Percentiles rank a stretch among this genome's conserved stretches.
phyloP scores from a whole-genome alignment of 1,139 yeast genomes.

The Suzukiozyma palmioleophila region DNA sequence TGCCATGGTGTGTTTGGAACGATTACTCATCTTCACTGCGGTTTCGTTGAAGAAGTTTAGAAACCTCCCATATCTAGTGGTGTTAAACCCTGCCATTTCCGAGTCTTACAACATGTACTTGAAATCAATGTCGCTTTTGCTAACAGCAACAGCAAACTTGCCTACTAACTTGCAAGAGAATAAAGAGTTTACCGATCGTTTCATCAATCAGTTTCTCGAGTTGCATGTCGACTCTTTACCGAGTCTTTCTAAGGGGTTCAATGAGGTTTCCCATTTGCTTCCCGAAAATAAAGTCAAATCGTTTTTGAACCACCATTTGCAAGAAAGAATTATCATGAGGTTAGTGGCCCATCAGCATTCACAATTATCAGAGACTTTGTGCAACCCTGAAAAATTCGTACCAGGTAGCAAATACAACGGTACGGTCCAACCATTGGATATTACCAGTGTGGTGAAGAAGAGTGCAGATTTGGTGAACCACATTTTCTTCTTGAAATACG shows the following conservation, averaged over 20 bases:
- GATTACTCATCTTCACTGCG: conserved; percentile 44
- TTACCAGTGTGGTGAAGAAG: conserved; percentile 55
- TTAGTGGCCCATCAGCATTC: conserved; percentile 83
- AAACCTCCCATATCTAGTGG: conserved; percentile 74
- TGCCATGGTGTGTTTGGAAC: conserved; percentile 42
- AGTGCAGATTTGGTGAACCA: conserved; percentile 78
- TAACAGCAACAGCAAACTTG: conserved; percentile 36
- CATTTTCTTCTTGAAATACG: conserved; percentile 77
- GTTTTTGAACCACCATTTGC: conserved; percentile 73
- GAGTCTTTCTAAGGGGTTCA: conserved; percentile 74
- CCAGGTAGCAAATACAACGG: conserved; percentile 56
- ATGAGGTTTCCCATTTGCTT: conserved; percentile 60
- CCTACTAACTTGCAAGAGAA: conserved; percentile 53
- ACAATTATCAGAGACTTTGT: conserved; percentile 42
- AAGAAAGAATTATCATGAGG: conserved; percentile 82
- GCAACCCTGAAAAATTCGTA: conserved; percentile 18
- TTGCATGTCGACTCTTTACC: conserved; percentile 83
- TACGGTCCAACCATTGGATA: conserved; percentile 59
- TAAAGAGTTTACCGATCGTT: conserved; percentile 38
- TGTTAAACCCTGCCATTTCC: conserved; percentile 86
- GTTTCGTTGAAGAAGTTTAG: conserved; percentile 66
- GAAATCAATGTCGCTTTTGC: conserved; percentile 61
- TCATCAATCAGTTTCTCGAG: conserved; percentile 58
- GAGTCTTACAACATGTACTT: conserved; percentile 71
- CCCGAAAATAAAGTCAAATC: conserved; percentile 47